phyloP scores from a whole-genome alignment of 306 rosid species.

The Betula pendula region DNA sequence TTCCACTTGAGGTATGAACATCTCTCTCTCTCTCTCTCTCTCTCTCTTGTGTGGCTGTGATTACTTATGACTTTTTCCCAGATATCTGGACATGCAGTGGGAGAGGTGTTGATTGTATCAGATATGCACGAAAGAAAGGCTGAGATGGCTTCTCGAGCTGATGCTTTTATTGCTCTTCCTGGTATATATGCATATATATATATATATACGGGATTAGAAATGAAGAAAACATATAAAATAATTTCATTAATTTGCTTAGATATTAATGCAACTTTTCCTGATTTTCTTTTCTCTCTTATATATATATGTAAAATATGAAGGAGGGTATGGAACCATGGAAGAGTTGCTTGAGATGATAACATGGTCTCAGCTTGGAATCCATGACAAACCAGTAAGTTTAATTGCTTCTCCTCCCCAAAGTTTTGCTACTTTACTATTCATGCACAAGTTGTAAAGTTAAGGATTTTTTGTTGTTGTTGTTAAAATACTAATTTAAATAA shows the following conservation, averaged over 20 bases:
- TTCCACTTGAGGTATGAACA: slow-evolving; percentile 21
- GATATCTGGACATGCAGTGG: slow-evolving; percentile 32
- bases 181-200: slow-evolving; percentile 14
- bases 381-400: slow-evolving; percentile 41
- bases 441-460: not conserved
- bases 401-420: not conserved
- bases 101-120: slow-evolving; percentile 33
- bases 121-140: slow-evolving; percentile 38
- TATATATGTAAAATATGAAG: not conserved
- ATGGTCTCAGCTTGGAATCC: slow-evolving; percentile 49
- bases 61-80: slow-evolving; percentile 3
- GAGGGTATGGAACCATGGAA: slow-evolving; percentile 42
- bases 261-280: not conserved
- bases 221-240: not conserved
- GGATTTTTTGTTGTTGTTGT: not conserved
- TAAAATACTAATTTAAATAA: no score
- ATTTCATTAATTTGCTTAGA: not conserved
- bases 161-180: slow-evolving; percentile 37
- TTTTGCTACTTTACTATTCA: not conserved
- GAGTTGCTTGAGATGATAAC: slow-evolving; percentile 42
- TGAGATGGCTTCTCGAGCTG: slow-evolving; percentile 33
- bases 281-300: not conserved
- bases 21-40: not conserved
- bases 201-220: not conserved
- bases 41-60: not conserved